A percentile compares a stretch with the other conserved stretches of the same genome.
phyloP scores from a whole-genome alignment of 202 grass and related monocot genomes.

The Cymbopogon flexuosus region DNA sequence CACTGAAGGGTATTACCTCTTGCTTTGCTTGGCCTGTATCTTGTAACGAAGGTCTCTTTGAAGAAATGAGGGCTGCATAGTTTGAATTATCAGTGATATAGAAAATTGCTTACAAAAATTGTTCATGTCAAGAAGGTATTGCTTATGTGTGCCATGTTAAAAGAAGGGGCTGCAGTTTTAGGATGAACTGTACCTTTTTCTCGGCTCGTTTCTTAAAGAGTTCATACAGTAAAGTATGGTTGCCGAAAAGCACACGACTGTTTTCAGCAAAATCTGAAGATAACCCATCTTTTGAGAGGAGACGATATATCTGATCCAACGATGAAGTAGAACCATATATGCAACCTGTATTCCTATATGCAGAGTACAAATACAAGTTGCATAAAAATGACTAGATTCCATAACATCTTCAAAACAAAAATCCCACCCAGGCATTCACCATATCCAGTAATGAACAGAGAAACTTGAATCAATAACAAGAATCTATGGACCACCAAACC shows the following conservation, averaged over 20 bases:
- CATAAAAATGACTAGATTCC: slow-evolving; percentile 2
- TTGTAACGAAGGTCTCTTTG: slow-evolving; percentile 79
- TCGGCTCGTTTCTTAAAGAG: slow-evolving; percentile 53
- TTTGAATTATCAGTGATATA: slow-evolving; percentile 11
- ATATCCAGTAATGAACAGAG: slow-evolving; percentile 1
- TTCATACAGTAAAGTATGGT: slow-evolving; percentile 59
- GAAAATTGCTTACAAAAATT: neutral
- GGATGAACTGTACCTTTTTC: slow-evolving; percentile 49
- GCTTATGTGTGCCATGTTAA: slow-evolving; percentile 12
- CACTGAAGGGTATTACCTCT: slow-evolving; percentile 50
- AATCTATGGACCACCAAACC: neutral
- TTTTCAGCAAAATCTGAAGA: slow-evolving; percentile 52
- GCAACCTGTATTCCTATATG: slow-evolving; percentile 44
- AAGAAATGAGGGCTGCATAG: slow-evolving; percentile 75
- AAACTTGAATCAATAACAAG: slow-evolving; percentile 9
- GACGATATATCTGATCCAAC: slow-evolving; percentile 47
- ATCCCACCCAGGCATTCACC: neutral
- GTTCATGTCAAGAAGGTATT: neutral
- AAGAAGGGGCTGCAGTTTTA: neutral
- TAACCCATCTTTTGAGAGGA: slow-evolving; percentile 43
- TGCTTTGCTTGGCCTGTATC: slow-evolving; percentile 61
- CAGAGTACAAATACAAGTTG: slow-evolving; percentile 9
- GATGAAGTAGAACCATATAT: slow-evolving; percentile 47
- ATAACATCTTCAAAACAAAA: neutral
- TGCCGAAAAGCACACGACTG: slow-evolving; percentile 52